Percentiles rank a stretch among this genome's conserved stretches.
These are phyloP conservation scores for Mortierella sp. DNA, from an alignment of 371 early-diverging fungal genomes.

Conservation along the genomic window DNA sequence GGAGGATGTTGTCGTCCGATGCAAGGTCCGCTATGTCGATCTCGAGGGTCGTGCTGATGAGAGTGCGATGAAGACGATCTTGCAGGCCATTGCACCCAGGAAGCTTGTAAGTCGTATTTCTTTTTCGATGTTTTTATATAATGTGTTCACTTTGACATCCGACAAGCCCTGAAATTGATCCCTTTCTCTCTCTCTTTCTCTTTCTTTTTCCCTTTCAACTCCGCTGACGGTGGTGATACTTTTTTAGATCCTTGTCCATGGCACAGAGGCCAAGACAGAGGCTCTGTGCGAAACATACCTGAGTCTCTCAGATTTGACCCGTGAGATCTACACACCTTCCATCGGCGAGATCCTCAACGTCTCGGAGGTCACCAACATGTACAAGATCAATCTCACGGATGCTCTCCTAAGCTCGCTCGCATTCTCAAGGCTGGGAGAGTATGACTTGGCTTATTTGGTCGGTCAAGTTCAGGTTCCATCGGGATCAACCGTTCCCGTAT, in stretches of 20 bases:
- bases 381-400: constrained; percentile 84
- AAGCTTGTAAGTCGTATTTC: constrained; percentile 86
- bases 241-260: constrained; percentile 84
- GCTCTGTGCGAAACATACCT: constrained; percentile 70
- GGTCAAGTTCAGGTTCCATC: constrained; percentile 77
- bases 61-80: constrained; percentile 85
- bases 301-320: constrained; percentile 72
- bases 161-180: background rate
- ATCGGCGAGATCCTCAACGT: constrained; percentile 88
- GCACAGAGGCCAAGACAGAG: constrained; percentile 73
- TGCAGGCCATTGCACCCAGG: constrained; percentile 85
- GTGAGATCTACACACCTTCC: constrained; percentile 85
- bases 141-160: no score
- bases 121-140: constrained; percentile 1
- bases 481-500: constrained; percentile 77
- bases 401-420: constrained; percentile 83
- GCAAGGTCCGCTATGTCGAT: constrained; percentile 86
- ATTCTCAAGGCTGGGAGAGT: constrained; percentile 81
- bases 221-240: no score
- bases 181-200: background rate
- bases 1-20: constrained; percentile 70
- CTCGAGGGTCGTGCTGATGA: constrained; percentile 94
- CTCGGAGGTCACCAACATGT: constrained; percentile 87
- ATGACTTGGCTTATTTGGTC: constrained; percentile 79
- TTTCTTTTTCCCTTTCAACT: background rate